Percentiles rank a stretch among this genome's conserved stretches.
phyloP scores from a whole-genome alignment of 768 basidiomycete genomes.

The Boletus fagicola region DNA sequence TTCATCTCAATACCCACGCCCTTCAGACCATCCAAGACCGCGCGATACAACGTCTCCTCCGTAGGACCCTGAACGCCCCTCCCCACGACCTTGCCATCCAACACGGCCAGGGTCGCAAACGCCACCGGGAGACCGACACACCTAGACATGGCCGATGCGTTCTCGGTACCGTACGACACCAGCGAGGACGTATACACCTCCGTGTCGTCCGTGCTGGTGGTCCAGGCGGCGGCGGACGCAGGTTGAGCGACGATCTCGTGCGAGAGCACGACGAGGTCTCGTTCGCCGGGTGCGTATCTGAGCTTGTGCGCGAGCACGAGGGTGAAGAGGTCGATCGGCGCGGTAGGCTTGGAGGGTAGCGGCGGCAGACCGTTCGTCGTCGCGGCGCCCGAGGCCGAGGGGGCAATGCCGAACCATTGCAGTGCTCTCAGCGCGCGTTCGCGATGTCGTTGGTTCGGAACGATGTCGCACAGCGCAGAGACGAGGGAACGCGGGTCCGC shows the following conservation, averaged over 20 bases:
- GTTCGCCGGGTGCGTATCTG: conserved; percentile 64
- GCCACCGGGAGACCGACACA: conserved; percentile 89
- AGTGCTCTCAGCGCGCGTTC: conserved; percentile 41
- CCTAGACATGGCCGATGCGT: conserved; percentile 81
- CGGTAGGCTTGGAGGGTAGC: conserved; percentile 40
- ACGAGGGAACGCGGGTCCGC: conserved; percentile 33
- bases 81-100: conserved; percentile 53
- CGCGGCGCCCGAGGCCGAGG: not conserved
- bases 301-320: conserved; percentile 68
- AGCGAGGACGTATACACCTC: conserved; percentile 68
- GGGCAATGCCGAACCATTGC: conserved; percentile 35
- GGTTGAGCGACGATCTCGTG: conserved; percentile 70
- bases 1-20: conserved; percentile 42
- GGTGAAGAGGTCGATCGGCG: conserved; percentile 76
- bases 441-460: conserved; percentile 17
- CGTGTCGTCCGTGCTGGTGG: conserved; percentile 23
- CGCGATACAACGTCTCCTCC: conserved; percentile 55
- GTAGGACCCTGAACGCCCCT: conserved; percentile 73
- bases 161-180: conserved; percentile 55
- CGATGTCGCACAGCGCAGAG: conserved; percentile 32
- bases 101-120: conserved; percentile 68
- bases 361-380: conserved; percentile 34
- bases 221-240: conserved; percentile 1
- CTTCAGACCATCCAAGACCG: conserved; percentile 62
- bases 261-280: conserved; percentile 82